A percentile compares a stretch with the other conserved stretches of the same genome.
These are phyloP conservation scores for Nitzschia sp. DNA, from an alignment of 108 stramenopile genomes.

Conservation along the genomic window DNA sequence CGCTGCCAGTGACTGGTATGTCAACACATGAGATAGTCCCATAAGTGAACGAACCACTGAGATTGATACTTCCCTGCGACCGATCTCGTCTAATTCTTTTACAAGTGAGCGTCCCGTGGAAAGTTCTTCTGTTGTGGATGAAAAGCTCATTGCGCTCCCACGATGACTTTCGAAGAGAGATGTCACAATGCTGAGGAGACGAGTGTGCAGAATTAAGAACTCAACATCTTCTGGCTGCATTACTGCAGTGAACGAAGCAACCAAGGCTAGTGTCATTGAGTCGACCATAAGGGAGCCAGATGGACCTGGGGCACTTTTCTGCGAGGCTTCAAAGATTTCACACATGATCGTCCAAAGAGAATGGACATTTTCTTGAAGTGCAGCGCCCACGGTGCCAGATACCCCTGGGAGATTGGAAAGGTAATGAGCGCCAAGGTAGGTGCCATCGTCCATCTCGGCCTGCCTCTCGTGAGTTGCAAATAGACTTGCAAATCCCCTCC, in stretches of 20 bases:
- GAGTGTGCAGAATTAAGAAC: neutral
- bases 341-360: conserved; percentile 13
- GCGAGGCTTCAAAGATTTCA: neutral
- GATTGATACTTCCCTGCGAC: conserved; percentile 29
- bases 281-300: conserved; percentile 10
- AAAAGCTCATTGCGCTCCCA: neutral
- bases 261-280: conserved; percentile 24
- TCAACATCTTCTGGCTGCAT: conserved; percentile 17
- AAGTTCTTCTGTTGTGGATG: neutral
- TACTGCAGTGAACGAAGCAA: conserved; percentile 24
- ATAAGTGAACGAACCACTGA: conserved; percentile 30
- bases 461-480: neutral
- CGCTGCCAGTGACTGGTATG: conserved; percentile 23
- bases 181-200: neutral
- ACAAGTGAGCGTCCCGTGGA: conserved; percentile 9
- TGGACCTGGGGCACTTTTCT: neutral
- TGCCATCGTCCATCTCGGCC: neutral
- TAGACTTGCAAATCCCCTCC: conserved; percentile 14
- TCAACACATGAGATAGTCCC: conserved; percentile 28
- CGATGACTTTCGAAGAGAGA: neutral
- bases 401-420: conserved; percentile 23
- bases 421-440: conserved; percentile 34
- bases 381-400: neutral
- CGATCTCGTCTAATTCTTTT: conserved; percentile 15
- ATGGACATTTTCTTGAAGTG: conserved; percentile 24